Conservation (phyloP, 108 stramenopile genomes). For the Cyclotella cryptica region DNA sequence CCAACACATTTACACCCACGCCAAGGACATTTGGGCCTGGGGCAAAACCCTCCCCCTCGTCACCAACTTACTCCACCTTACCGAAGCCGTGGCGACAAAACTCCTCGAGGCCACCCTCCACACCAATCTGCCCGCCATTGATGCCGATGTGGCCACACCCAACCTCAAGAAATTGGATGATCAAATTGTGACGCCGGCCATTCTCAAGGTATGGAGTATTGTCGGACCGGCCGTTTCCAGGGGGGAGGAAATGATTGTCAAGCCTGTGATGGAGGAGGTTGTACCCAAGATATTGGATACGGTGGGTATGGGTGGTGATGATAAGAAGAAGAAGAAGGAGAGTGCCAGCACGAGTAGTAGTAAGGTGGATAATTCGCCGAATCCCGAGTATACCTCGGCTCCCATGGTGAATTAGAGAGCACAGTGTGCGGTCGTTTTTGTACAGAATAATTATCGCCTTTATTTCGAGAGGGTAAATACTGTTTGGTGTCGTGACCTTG, state of each 20-base stretch:
- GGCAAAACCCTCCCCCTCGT: conserved; percentile 74
- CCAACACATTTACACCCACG: conserved; percentile 59
- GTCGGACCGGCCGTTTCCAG: conserved; percentile 60
- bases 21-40: conserved; percentile 79
- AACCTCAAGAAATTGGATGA: conserved; percentile 66
- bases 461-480: not conserved
- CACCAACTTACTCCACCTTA: conserved; percentile 59
- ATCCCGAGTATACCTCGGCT: conserved; percentile 38
- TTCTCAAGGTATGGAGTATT: conserved; percentile 55
- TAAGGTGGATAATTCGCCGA: conserved; percentile 28
- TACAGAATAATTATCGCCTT: not conserved
- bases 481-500: not conserved
- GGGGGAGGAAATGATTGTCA: conserved; percentile 62
- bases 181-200: conserved; percentile 69
- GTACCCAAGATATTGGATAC: conserved; percentile 37
- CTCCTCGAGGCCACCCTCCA: conserved; percentile 52
- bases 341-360: not conserved
- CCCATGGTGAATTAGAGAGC: conserved; percentile 16
- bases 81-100: conserved; percentile 74
- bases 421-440: not conserved
- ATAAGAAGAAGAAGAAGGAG: not conserved
- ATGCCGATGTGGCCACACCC: conserved; percentile 44
- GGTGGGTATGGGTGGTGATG: conserved; percentile 20
- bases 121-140: conserved; percentile 59
- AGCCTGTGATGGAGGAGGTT: conserved; percentile 37